Evolutionary conservation across 78 protist genomes (phyloP), one percentile per base, ranked within the genome.

Genomic region (Salpingoeca rosetta): DNA sequence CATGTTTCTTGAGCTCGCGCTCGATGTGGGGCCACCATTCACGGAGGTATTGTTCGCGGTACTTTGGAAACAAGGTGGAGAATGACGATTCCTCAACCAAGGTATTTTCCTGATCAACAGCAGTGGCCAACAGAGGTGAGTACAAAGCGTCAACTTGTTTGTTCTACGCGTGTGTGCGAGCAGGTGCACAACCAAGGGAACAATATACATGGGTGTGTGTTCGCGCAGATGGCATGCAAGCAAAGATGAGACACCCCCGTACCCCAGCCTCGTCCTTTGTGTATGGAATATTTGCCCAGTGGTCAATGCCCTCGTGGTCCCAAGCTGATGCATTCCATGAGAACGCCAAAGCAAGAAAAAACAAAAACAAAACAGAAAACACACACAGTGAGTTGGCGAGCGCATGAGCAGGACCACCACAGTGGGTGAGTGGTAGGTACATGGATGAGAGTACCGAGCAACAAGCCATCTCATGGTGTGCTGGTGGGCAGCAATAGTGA

Each of bases 31-130:
- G 89, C 98, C 98, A 97, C 56, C 88, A 81, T 81, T 92, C 95
- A 83, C 83, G 82, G 7, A 97, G 87, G 83, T 96, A 95, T 74
- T 77, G 82, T 72, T 92, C 98, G 44, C 98, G 85, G 78, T 98
- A 97, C 83, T 89, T 84, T 35, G 99, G 99, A 79, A 96, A 98
- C 25, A 97, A 82, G 12, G 96, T 93, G n/a, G 96, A 93, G 78
- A 95, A 98, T 41, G 91, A 87, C 37, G 89, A 80, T 56, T 94
- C 94, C 74, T 92, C 94, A 44, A 75, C 44, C 35, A 86, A 31
- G 42, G 87, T 0, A 43, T 51, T n/a, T n/a, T n/a, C n/a, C n/a
- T n/a, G n/a, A n/a, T n/a, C n/a, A n/a, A n/a, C n/a, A n/a, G n/a
- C n/a, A n/a, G n/a, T n/a, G n/a, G n/a, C n/a, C n/a, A n/a, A n/a